phyloP scores from a whole-genome alignment of 495 filamentous ascomycete species.

The Terfezia claveryi region DNA sequence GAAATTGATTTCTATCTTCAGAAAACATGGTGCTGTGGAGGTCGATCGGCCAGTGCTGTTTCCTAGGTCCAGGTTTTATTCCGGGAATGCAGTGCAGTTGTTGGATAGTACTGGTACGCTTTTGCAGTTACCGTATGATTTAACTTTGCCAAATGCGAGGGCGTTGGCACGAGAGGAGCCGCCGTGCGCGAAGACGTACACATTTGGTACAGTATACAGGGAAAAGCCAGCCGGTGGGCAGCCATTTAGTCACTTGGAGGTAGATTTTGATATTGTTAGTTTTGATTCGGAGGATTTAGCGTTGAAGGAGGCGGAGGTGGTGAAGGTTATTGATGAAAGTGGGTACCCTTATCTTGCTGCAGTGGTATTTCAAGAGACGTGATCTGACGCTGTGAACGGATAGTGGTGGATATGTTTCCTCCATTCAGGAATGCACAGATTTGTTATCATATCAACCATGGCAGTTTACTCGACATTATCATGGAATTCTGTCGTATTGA shows the following conservation, averaged over 20 bases:
- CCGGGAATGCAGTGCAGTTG: slow-evolving; percentile 45
- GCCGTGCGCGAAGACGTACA: slow-evolving; percentile 52
- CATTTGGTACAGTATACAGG: slow-evolving; percentile 77
- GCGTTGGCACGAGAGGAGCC: slow-evolving; percentile 51
- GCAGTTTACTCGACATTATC: slow-evolving; percentile 50
- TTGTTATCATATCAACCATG: slow-evolving; percentile 87
- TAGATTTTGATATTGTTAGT: slow-evolving; percentile 86
- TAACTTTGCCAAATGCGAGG: slow-evolving; percentile 75
- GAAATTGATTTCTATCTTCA: slow-evolving; percentile 54
- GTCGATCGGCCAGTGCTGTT: slow-evolving; percentile 50
- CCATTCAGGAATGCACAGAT: slow-evolving; percentile 44
- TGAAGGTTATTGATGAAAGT: slow-evolving; percentile 75
- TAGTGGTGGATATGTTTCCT: slow-evolving; percentile 58
- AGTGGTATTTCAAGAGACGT: not conserved
- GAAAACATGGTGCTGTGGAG: slow-evolving; percentile 80
- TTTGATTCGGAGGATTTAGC: slow-evolving; percentile 59
- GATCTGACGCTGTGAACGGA: not conserved
- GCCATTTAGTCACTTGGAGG: slow-evolving; percentile 64
- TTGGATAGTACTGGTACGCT: slow-evolving; percentile 65
- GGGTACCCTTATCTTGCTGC: not conserved
- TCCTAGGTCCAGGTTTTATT: slow-evolving; percentile 59
- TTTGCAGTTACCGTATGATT: slow-evolving; percentile 74
- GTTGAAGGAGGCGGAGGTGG: slow-evolving; percentile 77
- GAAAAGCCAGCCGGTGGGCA: slow-evolving; percentile 55
- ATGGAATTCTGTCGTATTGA: slow-evolving; percentile 75